Conservation (phyloP, 768 basidiomycete species). For the Russula virescens region DNA sequence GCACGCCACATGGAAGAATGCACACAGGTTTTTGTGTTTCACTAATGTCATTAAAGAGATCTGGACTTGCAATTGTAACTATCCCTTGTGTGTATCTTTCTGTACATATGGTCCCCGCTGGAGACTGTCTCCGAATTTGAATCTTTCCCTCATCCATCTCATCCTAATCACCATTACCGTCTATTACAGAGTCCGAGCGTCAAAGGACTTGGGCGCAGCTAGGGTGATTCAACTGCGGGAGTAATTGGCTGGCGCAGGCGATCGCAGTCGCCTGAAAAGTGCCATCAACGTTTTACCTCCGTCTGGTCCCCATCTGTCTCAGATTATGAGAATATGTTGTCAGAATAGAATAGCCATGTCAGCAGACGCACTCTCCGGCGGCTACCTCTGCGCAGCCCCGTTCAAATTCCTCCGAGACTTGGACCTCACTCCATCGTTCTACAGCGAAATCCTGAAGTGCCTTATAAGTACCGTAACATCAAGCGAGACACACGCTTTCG, state of each 20-base stretch:
- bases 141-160: not conserved
- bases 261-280: conserved; percentile 60
- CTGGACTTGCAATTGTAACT: not conserved
- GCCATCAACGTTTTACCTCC: conserved; percentile 64
- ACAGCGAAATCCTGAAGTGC: conserved; percentile 60
- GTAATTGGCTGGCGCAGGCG: conserved; percentile 38
- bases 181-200: not conserved
- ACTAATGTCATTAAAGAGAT: not conserved
- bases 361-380: conserved; percentile 52
- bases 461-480: conserved; percentile 12
- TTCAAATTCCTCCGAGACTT: conserved; percentile 58
- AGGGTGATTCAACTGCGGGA: conserved; percentile 20
- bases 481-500: conserved; percentile 12
- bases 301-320: conserved; percentile 58
- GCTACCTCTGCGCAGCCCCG: conserved; percentile 66
- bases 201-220: not conserved
- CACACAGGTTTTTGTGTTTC: too few relatives aligned
- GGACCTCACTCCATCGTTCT: conserved; percentile 70
- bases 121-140: not conserved
- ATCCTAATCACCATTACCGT: not conserved
- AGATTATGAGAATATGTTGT: conserved; percentile 7
- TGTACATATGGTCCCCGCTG: not conserved
- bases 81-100: not conserved
- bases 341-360: not conserved
- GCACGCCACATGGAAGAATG: not conserved